Evolutionary conservation across 2,329 filamentous ascomycete genomes (phyloP), one percentile per base, ranked within the genome.

Genomic region (Aotearoamyces nothofagi): DNA sequence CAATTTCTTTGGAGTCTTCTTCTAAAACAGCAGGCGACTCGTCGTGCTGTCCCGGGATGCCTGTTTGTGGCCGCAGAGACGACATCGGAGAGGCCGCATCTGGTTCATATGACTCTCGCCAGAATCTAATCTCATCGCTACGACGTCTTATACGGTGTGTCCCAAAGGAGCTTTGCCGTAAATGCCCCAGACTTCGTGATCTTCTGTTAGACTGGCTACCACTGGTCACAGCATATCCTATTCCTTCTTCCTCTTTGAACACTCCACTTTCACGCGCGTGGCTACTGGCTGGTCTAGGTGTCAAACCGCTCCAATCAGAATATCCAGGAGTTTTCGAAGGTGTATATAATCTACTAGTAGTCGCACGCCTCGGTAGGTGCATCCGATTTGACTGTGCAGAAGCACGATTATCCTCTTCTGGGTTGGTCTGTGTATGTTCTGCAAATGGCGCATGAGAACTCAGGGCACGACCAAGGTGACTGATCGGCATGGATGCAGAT

Each of bases 91-190:
- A 70, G 31, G 61, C 44, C 28, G 63, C 53, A 1, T 56, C 58
- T 1, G 57, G 58, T 25, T 61, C 63, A 37, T 70, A 69, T 36
- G 69, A 74, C 41, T 68, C 63, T 34, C 71, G 59, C 69, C 70
- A 75, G 41, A 69, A 70, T 9, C 66, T 62, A 22, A 75, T 72
- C 45, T 77, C 71, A 31, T 71, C 68, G 42, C 68, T 75, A 16
- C 69, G 61, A 19, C 68, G 60, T 24, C 69, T 60, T 4, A 47
- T 49, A 2, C 37, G 39, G 13, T 51, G 47, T 50, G 46, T 3
- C 52, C 50, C 12, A 58, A 20, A 7, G n/a, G 19, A 7, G n/a
- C 19, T 38, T 16, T 58, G 54, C 4, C 58, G 53, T 12, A 74
- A 51, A 7, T 67, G 65, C 0, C 68, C 69, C 8, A 76, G 46